A percentile compares a stretch with the other conserved stretches of the same genome.
These are phyloP conservation scores for Mediolabrus comicus DNA, from an alignment of 108 stramenopile genomes.

Conservation along the genomic window DNA sequence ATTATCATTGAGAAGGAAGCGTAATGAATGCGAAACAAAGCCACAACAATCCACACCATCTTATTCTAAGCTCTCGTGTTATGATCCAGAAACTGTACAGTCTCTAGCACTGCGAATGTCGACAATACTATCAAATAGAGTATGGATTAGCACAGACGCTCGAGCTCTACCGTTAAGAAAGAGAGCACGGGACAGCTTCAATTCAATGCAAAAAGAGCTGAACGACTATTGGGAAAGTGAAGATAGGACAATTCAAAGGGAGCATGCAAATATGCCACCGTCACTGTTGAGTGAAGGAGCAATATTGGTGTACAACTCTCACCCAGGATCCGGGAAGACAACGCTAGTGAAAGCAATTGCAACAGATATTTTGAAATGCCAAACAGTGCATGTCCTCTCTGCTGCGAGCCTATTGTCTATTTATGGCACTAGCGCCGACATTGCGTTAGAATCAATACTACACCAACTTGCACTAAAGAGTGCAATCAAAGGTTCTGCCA, in stretches of 20 bases:
- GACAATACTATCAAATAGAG: constrained; percentile 16
- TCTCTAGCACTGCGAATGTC: constrained; percentile 39
- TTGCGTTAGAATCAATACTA: constrained; percentile 67
- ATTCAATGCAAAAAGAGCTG: constrained; percentile 14
- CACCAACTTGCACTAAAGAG: constrained; percentile 59
- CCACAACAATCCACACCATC: not conserved
- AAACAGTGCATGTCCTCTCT: constrained; percentile 58
- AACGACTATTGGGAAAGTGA: constrained; percentile 16
- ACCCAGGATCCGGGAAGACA: constrained; percentile 62
- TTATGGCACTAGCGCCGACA: constrained; percentile 75
- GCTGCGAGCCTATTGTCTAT: constrained; percentile 66
- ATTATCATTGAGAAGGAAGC: not conserved
- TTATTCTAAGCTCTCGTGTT: constrained; percentile 27
- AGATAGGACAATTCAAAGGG: constrained; percentile 14
- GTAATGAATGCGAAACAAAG: not conserved
- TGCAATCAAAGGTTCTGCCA: constrained; percentile 38
- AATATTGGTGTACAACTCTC: constrained; percentile 32
- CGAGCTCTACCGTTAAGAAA: constrained; percentile 18
- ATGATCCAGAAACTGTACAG: constrained; percentile 34
- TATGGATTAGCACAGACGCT: constrained; percentile 34
- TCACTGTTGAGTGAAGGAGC: constrained; percentile 42
- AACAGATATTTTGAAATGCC: constrained; percentile 45
- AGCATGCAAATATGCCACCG: too few species aligned
- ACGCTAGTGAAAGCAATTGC: constrained; percentile 63
- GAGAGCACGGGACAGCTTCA: not conserved